phyloP scores from a whole-genome alignment of 306 rosid genomes.

The Lupinus albus region DNA sequence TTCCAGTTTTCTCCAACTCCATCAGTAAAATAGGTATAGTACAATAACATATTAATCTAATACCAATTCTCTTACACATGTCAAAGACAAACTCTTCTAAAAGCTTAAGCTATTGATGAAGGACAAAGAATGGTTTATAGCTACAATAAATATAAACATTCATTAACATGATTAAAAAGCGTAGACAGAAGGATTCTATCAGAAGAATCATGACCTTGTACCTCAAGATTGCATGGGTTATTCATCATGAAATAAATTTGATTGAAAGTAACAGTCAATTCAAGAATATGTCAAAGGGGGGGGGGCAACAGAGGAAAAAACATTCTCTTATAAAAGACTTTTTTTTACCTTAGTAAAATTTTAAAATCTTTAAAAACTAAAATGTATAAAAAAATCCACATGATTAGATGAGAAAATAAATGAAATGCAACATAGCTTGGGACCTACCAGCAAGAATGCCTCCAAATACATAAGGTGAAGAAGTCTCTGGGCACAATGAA shows the following conservation, averaged over 20 bases:
- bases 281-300: conserved; percentile 12
- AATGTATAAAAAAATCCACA: not conserved
- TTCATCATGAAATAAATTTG: conserved; percentile 27
- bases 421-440: conserved; percentile 41
- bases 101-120: not conserved
- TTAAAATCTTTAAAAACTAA: conserved; percentile 9
- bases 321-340: not conserved
- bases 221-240: conserved; percentile 26
- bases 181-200: conserved; percentile 23
- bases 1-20: conserved; percentile 9
- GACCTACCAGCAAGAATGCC: conserved; percentile 96
- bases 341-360: conserved; percentile 23
- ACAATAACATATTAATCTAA: no score
- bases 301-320: conserved; percentile 5
- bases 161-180: conserved; percentile 32
- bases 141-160: not conserved
- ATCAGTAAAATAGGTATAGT: not conserved
- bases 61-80: not conserved
- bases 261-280: conserved; percentile 22
- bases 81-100: not conserved
- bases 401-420: conserved; percentile 32
- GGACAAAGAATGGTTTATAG: conserved; percentile 3
- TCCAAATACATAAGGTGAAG: conserved; percentile 67
- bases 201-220: conserved; percentile 34
- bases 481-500: conserved; percentile 62